Base-by-base conservation (phyloP, 1,284 basidiomycete species). In the Ceratobasidium sp. region DNA sequence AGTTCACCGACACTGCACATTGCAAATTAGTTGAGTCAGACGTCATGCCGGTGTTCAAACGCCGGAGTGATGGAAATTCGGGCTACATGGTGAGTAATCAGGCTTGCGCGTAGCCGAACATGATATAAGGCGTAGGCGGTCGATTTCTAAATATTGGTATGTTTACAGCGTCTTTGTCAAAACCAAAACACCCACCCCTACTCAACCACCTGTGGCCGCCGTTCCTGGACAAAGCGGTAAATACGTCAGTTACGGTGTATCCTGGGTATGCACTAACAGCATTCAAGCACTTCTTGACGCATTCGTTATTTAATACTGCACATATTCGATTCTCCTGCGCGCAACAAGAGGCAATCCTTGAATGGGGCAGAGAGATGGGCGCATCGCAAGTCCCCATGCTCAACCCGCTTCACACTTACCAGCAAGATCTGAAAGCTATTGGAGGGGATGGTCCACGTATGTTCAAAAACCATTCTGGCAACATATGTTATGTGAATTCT, bases 331-430 rank as follows among this genome's bases (percentile, higher is more conserved):
- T 69, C 51, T 69, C 53, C 0, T 37, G 22, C 13, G n/a, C 53
- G 14, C 65, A 69, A 56, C 65, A 69, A 13, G n/a, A 69, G 51
- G 53, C 53, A 14, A 56, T 69, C 11, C 37, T 69, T 37, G 65
- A 69, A 14, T 69, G 65, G 65, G 65, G 48, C 29, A 4, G 37
- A 1, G 49, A 39, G 24, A 69, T 69, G 65, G 65, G 53, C 24
- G 19, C 11, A 1, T n/a, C 39, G 2, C 34, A 16, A 4, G 51
- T 69, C 34, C 65, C 65, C 53, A 69, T 37, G 5, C 14, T 69
- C 7, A 6, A 54, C 13, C 58, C 65, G 22, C 65, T 69, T 1
- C 31, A 56, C 6, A 0, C n/a, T 16, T 69, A 53, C 37, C 39
- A 43, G 3, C 48, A 41, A n/a, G 48, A 29, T 8, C 22, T 69